Evolutionary conservation across 2,329 filamentous ascomycete species (phyloP), one percentile per base, ranked within the genome.

Genomic region (Camptophora hylomeconis): DNA sequence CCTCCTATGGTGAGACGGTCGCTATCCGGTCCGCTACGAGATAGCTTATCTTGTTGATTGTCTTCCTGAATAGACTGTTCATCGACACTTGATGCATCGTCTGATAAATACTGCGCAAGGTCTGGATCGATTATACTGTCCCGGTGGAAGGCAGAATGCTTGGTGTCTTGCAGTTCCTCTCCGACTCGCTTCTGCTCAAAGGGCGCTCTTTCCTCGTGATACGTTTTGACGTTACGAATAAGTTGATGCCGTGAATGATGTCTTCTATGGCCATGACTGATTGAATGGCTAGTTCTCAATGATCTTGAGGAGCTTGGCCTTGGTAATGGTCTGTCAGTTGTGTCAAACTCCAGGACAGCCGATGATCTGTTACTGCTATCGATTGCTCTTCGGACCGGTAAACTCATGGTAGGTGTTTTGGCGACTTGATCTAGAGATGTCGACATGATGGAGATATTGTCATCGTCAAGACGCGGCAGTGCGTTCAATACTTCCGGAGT

Each of bases 71-170:
- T 86, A 56, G 86, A 77, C 44, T 92, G 81, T 41, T 98, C 86
- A 45, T 93, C 86, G 20, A 80, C 87, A 45, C 83, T 94, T 2
- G 86, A 93, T 26, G 81, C 84, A 43, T 81, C 76, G 50, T 98
- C 89, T 5, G 89, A 98, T 65, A 98, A 80, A 55, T 92, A 98
- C 18, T 83, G 80, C 4, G 86, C 87, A 30, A 98, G 62, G 47
- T 98, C 89, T 1, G 89, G 89, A 49, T 98, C 89, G 43, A 98
- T 95, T 43, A 98, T 93, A 48, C 89, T 95, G 59, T 98, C 89
- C 48, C 89, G 84, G 51, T 98, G 89, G 45, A 98, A 95, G n/a
- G 84, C 84, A 10, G 86, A 78, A 19, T 93, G 67, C 22, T 74
- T 72, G 5, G 72, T 61, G 39, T 75, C 77, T 38, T 68, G 72